Percentiles rank a stretch among this genome's conserved stretches.
phyloP scores from a whole-genome alignment of 805 yeast genomes.

The Cyberlindnera xishuangbannaensis region DNA sequence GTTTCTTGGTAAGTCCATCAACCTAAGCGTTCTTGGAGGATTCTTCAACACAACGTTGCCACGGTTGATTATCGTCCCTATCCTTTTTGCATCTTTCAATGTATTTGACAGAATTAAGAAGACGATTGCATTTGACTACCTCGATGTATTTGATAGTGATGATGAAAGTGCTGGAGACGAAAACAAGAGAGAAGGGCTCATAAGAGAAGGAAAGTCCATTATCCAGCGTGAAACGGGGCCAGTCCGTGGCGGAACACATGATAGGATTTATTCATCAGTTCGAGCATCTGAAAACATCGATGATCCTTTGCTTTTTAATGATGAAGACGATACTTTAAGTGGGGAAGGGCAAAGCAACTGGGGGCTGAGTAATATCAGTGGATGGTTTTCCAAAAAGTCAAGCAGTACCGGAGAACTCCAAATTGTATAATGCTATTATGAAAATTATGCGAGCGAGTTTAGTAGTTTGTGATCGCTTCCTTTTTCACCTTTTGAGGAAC shows the following conservation, averaged over 20 bases:
- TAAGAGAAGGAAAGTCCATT: slow-evolving; percentile 23
- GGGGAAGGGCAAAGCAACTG: background rate
- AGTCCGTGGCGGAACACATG: slow-evolving; percentile 3
- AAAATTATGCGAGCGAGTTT: too few relatives aligned
- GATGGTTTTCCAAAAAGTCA: slow-evolving; percentile 1
- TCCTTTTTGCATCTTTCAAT: slow-evolving; percentile 55
- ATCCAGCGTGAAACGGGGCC: slow-evolving; percentile 21
- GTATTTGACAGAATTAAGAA: slow-evolving; percentile 57
- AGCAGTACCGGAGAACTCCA: slow-evolving; percentile 1
- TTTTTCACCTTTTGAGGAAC: too few relatives aligned
- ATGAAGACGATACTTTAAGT: background rate
- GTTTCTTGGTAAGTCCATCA: slow-evolving; percentile 71
- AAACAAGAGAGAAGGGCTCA: slow-evolving; percentile 12
- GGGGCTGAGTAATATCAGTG: slow-evolving; percentile 1
- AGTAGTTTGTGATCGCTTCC: too few relatives aligned
- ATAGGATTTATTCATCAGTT: slow-evolving; percentile 1
- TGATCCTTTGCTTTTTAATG: slow-evolving; percentile 1
- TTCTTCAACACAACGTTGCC: slow-evolving; percentile 73
- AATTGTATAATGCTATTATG: slow-evolving; percentile 1
- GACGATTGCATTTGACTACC: slow-evolving; percentile 21
- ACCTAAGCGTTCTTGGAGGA: slow-evolving; percentile 67
- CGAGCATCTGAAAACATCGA: background rate
- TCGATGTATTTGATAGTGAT: slow-evolving; percentile 36
- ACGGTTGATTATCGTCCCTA: slow-evolving; percentile 65
- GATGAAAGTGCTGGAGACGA: slow-evolving; percentile 27